Conservation (phyloP, 495 filamentous ascomycete genomes). For the Geoglossum glabrum region DNA sequence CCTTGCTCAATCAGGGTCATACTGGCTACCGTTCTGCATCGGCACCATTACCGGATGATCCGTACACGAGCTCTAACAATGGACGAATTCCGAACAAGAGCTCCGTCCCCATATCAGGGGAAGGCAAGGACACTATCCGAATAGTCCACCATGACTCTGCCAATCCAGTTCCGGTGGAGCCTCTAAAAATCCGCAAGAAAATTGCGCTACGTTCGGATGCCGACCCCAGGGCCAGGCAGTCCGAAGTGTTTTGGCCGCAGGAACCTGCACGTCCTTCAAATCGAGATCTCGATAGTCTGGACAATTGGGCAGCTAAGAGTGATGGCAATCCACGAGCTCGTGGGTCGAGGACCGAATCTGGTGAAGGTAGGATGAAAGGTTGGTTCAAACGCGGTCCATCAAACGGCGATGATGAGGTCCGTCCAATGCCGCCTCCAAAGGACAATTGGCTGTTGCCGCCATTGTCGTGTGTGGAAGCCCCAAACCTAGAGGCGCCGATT, state of each 20-base stretch:
- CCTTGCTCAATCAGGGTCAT: slow-evolving; percentile 2
- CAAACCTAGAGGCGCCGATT: neutral
- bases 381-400: slow-evolving; percentile 2
- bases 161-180: slow-evolving; percentile 16
- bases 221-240: neutral
- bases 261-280: neutral
- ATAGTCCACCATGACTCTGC: slow-evolving; percentile 16
- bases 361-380: neutral
- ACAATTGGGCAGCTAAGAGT: neutral
- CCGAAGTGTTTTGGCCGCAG: neutral
- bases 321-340: neutral
- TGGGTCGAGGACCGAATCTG: neutral
- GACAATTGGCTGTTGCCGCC: neutral
- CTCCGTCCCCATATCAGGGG: neutral
- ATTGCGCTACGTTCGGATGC: slow-evolving; percentile 2
- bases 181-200: slow-evolving; percentile 37
- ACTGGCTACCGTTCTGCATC: slow-evolving; percentile 18
- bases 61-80: neutral
- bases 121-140: slow-evolving; percentile 22
- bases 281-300: neutral
- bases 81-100: neutral
- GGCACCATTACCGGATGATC: slow-evolving; percentile 12
- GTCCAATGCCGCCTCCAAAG: neutral
- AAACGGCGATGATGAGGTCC: neutral
- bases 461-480: neutral